Percentiles rank a stretch among this genome's conserved stretches.
These are phyloP conservation scores for Fusarium stilboides DNA, from an alignment of 2,329 filamentous ascomycete genomes.

Conservation along the genomic window DNA sequence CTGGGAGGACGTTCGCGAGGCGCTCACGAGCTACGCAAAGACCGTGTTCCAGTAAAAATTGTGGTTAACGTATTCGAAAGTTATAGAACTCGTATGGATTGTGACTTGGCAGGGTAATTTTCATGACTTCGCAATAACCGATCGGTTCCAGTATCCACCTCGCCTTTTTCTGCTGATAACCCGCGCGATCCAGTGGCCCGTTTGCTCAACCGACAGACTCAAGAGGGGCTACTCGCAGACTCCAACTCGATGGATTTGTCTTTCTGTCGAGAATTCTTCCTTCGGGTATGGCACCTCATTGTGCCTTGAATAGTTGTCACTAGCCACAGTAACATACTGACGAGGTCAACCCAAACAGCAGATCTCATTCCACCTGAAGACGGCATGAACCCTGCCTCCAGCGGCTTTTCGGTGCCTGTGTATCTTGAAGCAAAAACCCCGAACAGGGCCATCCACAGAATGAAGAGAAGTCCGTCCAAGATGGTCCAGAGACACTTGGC, in stretches of 20 bases:
- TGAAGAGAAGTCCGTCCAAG: background rate
- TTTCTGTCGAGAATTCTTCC: background rate
- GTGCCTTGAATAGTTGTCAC: conserved; percentile 4
- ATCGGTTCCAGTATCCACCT: too few relatives aligned
- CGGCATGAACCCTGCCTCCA: background rate
- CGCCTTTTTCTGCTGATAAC: too few relatives aligned
- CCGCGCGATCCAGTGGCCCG: too few relatives aligned
- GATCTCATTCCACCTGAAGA: conserved; percentile 5
- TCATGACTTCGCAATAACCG: too few relatives aligned
- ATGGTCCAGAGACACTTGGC: conserved; percentile 5
- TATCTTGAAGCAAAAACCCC: conserved; percentile 4
- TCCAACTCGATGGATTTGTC: background rate
- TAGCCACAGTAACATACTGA: conserved; percentile 14
- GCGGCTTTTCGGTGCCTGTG: background rate
- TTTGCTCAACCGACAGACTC: too few relatives aligned
- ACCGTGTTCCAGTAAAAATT: too few relatives aligned
- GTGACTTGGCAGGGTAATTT: too few relatives aligned
- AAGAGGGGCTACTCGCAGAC: background rate
- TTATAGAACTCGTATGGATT: too few relatives aligned
- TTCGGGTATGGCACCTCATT: conserved; percentile 1
- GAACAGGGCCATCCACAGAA: conserved; percentile 15
- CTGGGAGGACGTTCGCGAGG: too few relatives aligned
- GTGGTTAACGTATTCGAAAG: too few relatives aligned
- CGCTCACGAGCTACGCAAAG: too few relatives aligned
- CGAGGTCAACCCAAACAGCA: conserved; percentile 16